These are phyloP conservation scores for Colletotrichum liaoningense DNA, from an alignment of 2,329 filamentous ascomycete genomes.

Conservation along the genomic window DNA sequence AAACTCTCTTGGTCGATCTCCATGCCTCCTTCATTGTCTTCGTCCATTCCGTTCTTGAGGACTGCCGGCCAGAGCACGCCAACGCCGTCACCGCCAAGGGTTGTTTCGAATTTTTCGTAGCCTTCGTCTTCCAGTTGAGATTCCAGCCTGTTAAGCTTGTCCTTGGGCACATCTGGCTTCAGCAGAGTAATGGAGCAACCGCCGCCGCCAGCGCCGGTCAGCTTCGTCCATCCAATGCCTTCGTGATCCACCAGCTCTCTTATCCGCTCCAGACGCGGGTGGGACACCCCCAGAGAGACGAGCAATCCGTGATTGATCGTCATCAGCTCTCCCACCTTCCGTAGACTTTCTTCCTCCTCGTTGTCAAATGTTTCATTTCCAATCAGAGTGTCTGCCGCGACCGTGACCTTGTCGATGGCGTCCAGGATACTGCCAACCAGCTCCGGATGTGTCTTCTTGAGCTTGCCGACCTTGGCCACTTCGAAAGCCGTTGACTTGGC, in stretches of 20 bases:
- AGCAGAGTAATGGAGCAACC: slow-evolving; percentile 95
- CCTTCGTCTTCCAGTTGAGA: slow-evolving; percentile 74
- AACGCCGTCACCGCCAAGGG: slow-evolving; percentile 91
- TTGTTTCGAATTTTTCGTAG: slow-evolving; percentile 89
- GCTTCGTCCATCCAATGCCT: slow-evolving; percentile 94
- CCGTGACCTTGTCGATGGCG: slow-evolving; percentile 81
- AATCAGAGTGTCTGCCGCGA: slow-evolving; percentile 65
- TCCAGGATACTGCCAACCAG: slow-evolving; percentile 86
- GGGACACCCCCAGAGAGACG: slow-evolving; percentile 91
- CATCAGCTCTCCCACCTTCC: slow-evolving; percentile 86
- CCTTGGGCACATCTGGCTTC: slow-evolving; percentile 69
- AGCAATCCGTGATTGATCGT: slow-evolving; percentile 93
- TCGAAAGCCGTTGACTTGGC: slow-evolving; percentile 86
- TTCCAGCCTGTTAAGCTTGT: slow-evolving; percentile 73
- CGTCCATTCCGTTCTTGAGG: slow-evolving; percentile 83
- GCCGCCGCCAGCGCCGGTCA: slow-evolving; percentile 94
- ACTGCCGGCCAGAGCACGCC: slow-evolving; percentile 95
- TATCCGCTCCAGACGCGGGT: slow-evolving; percentile 91
- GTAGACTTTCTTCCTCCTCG: slow-evolving; percentile 71
- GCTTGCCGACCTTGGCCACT: slow-evolving; percentile 83
- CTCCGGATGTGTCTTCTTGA: slow-evolving; percentile 78
- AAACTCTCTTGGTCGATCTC: slow-evolving; percentile 92
- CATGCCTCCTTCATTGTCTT: slow-evolving; percentile 83
- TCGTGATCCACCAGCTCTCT: slow-evolving; percentile 91
- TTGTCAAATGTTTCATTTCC: slow-evolving; percentile 75